Evolutionary conservation across 2,329 filamentous ascomycete genomes (phyloP), one percentile per base, ranked within the genome.

Genomic region (Aspergillus novofumigatus): DNA sequence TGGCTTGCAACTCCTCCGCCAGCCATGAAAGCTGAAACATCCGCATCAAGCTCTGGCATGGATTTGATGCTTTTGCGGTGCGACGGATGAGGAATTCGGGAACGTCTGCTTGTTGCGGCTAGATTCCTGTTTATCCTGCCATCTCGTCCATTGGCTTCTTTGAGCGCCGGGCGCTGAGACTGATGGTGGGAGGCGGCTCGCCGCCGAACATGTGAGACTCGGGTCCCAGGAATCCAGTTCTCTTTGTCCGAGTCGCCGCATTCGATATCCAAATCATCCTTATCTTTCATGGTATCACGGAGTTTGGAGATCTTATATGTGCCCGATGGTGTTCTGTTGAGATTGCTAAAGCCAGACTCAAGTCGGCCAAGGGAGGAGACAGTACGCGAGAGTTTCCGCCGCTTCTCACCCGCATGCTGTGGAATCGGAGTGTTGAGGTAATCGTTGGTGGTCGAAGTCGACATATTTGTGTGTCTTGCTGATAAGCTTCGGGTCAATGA

Each of bases 231-330:
- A 44, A 82, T 75, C 84, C 91, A 95, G 69, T 97, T 97, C 77
- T 97, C 93, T 76, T 97, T 97, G 72, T 97, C 93, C 1, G 91
- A 96, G 67, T 96, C 92, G 51, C 85, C 80, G 72, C 76, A 84
- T 17, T 84, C 70, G 65, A 78, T 65, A 73, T 78, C 73, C 41
- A 73, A 50, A 65, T 80, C 68, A 65, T 72, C 62, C 58, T 65
- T 67, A 68, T 69, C 58, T 60, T 69, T 62, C 65, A 72, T 71
- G 58, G 60, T 51, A 51, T 62, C 57, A 41, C 58, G 58, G 29
- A 62, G 53, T 26, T 71, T 68, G 1, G 62, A 65, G 17, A 57
- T 54, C 49, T 66, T 75, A 54, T 54, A 67, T 57, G 67, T 64
- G 32, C 61, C 59, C 62, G 60, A 63, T 68, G 67, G 60, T 59